Percentiles rank a stretch among this genome's conserved stretches.
These are phyloP conservation scores for Phytophthora vignae DNA, from an alignment of 352 stramenopile species.

Conservation along the genomic window DNA sequence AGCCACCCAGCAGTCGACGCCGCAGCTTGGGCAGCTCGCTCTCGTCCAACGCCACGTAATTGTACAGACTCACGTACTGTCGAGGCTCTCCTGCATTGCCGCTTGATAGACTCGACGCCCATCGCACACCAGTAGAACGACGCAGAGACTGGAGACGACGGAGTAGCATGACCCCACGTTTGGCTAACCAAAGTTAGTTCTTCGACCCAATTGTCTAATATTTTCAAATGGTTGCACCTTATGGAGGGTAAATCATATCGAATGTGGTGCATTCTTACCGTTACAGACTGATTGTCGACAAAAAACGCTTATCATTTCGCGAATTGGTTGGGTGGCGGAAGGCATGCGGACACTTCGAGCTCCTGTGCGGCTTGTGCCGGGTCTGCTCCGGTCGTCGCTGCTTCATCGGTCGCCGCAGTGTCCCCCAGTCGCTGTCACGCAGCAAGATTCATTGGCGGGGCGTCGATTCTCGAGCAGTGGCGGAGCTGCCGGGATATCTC, in stretches of 20 bases:
- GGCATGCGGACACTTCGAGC: slow-evolving; percentile 16
- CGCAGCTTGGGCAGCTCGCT: slow-evolving; percentile 41
- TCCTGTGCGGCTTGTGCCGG: slow-evolving; percentile 10
- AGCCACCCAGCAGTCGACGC: slow-evolving; percentile 38
- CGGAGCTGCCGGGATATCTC: slow-evolving; percentile 67
- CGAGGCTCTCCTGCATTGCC: slow-evolving; percentile 7
- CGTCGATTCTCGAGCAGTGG: slow-evolving; percentile 12
- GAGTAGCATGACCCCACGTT: slow-evolving; percentile 27
- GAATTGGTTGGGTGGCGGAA: slow-evolving; percentile 21
- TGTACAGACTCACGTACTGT: slow-evolving; percentile 61
- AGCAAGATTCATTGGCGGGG: background rate
- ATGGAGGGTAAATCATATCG: background rate
- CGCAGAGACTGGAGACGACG: slow-evolving; percentile 9
- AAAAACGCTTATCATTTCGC: slow-evolving; percentile 17
- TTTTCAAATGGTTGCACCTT: slow-evolving; percentile 16
- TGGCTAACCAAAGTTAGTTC: background rate
- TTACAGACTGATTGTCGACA: background rate
- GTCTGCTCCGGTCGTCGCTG: slow-evolving; percentile 23
- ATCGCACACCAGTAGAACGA: slow-evolving; percentile 2
- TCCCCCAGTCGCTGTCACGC: background rate
- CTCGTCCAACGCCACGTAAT: slow-evolving; percentile 48
- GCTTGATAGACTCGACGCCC: slow-evolving; percentile 6
- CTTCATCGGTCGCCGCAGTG: slow-evolving; percentile 12
- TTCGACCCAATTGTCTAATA: background rate
- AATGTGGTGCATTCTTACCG: background rate